Evolutionary conservation across 169 alveolate species (phyloP), one percentile per base, ranked within the genome.

Genomic region (Plasmodium blacklocki): DNA sequence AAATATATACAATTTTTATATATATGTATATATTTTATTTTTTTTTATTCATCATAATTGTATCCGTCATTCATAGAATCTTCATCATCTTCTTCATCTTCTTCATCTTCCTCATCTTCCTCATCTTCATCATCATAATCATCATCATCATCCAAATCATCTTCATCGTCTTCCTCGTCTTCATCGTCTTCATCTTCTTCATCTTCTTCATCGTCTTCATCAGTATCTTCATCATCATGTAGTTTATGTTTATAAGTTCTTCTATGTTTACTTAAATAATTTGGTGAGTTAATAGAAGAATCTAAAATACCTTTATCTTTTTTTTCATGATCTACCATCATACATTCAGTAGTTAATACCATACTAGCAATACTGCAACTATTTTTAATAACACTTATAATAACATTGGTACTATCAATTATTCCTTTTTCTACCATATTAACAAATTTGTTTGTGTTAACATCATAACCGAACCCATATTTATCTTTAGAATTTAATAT

Each of bases 381-480:
- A 88, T 96, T 95, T 64, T 95, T 97, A 50, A 96, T 95, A 88
- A 97, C 97, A 47, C 95, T 88, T 63, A 94, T 93, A 45, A 95
- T 92, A 45, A 96, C 98, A 88, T 96, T 96, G n/a, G 97, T 95
- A 11, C 97, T 97, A 39, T 96, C 98, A 21, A 96, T 96, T 47
- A 96, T 97, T 9, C 98, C 98, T 73, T 94, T 96, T 80, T 93
- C 93, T n/a, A 96, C 95, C 97, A 96, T 95, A 88, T 96, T 96
- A 0, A 96, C 98, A 70, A 93, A 96, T 72, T 88, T 88, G 68
- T 94, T 95, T 59, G 96, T 96, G 88, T 95, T 95, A 2, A 97
- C 98, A 86, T 96, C 95, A 95, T 97, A 96, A 0, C 98, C 98
- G 52, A 89, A 96, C 15, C 98, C 97, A 66, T 95, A 96, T 43